Conservation (phyloP, 371 early-diverging fungal species). For the Mucor circinelloides region DNA sequence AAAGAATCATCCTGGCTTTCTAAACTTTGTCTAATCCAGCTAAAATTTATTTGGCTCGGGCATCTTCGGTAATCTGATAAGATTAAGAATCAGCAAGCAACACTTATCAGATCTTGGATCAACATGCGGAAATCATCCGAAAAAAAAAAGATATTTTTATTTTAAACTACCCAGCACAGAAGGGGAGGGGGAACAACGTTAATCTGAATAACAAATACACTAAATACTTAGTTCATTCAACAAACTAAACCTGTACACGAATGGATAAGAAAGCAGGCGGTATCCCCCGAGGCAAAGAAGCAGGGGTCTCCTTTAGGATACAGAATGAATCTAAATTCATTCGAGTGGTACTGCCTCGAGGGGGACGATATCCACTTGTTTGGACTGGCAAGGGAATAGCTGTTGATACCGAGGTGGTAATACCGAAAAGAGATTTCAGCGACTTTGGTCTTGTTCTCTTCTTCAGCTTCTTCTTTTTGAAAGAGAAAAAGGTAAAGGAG, state of each 20-base stretch:
- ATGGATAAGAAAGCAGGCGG: not conserved
- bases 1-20: not conserved
- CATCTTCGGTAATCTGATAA: constrained; percentile 1
- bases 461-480: not conserved
- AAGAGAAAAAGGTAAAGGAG: not conserved
- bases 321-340: not conserved
- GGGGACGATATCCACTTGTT: constrained; percentile 7
- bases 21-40: not conserved
- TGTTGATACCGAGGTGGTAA: not conserved
- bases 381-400: not conserved
- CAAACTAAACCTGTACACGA: not conserved
- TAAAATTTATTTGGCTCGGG: not conserved
- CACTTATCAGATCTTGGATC: constrained; percentile 1
- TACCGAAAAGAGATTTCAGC: not conserved
- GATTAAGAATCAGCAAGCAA: not conserved
- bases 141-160: not conserved
- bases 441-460: constrained; percentile 1
- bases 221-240: not conserved
- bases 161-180: not conserved
- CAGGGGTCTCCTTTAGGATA: not conserved
- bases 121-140: not conserved
- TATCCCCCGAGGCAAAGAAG: constrained; percentile 13
- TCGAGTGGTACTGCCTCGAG: constrained; percentile 6
- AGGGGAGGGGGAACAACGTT: not conserved
- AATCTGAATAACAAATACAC: not conserved